Conservation (phyloP, 1,139 yeast genomes). For the Candida pseudocylindracea region DNA sequence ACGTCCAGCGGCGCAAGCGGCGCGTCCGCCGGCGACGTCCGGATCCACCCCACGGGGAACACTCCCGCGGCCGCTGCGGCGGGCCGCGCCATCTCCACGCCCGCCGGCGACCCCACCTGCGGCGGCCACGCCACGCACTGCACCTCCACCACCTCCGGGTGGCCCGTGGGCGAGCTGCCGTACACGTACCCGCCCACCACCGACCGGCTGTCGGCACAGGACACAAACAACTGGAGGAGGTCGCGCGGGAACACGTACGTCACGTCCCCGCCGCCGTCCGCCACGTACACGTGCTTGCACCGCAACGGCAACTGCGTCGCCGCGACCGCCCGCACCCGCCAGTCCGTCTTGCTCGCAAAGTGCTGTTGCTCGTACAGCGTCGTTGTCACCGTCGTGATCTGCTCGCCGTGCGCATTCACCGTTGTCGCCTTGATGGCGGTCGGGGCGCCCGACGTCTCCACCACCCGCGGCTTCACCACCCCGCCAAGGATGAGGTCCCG, state of each 20-base stretch:
- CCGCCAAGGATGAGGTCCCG: constrained; percentile 90
- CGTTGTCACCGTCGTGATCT: constrained; percentile 84
- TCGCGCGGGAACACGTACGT: constrained; percentile 74
- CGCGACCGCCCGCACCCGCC: constrained; percentile 80
- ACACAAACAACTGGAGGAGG: constrained; percentile 52
- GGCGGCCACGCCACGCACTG: no score
- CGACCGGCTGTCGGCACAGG: constrained; percentile 59
- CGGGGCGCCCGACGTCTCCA: constrained; percentile 25
- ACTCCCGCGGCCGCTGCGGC: no score
- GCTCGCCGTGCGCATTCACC: constrained; percentile 88
- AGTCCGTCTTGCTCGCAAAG: constrained; percentile 70
- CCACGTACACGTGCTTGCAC: constrained; percentile 52
- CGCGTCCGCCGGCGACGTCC: no score
- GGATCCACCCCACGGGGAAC: no score
- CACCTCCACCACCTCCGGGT: no score
- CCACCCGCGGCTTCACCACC: constrained; percentile 27
- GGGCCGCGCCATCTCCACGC: no score
- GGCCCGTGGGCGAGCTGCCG: constrained; percentile 15
- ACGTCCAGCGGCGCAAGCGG: no score
- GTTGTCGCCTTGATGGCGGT: constrained; percentile 75
- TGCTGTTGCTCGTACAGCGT: constrained; percentile 71
- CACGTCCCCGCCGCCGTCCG: constrained; percentile 13
- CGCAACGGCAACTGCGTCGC: constrained; percentile 54
- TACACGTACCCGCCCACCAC: constrained; percentile 69
- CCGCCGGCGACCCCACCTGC: no score